Evolutionary conservation across 208 protist genomes (phyloP).

Genomic region (Blechomonas ayalai): DNA sequence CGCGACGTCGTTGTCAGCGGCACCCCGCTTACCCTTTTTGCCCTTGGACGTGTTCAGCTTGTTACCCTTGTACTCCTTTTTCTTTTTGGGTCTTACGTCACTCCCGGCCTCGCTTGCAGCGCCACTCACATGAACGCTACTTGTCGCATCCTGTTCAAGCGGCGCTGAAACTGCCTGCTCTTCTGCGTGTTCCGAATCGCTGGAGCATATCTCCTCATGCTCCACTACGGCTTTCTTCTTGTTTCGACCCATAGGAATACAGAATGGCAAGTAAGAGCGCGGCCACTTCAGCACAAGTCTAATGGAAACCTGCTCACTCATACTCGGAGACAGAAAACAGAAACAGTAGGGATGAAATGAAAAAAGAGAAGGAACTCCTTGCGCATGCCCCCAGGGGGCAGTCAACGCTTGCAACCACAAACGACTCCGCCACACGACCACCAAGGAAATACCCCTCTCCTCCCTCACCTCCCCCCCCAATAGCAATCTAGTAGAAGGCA

Average conservation of each 20-base stretch:
- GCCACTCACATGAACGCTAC: no score
- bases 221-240: constrained; percentile 44
- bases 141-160: no score
- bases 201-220: no score
- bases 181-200: background rate
- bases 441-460: no score
- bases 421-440: no score
- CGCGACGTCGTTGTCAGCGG: constrained; percentile 4
- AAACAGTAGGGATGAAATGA: background rate
- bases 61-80: constrained; percentile 67
- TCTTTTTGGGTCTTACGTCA: constrained; percentile 24
- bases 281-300: no score
- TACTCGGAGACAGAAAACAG: constrained; percentile 1
- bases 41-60: constrained; percentile 27
- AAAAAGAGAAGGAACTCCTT: background rate
- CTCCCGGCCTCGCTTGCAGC: constrained; percentile 15
- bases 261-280: no score
- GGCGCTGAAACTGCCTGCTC: background rate
- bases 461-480: no score
- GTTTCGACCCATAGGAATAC: constrained; percentile 55
- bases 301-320: background rate
- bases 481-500: no score
- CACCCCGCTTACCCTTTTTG: constrained; percentile 16
- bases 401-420: no score
- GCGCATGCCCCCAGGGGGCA: no score